Base-by-base conservation (phyloP, 345 rosid genomes). In the Cardamine occulta region DNA sequence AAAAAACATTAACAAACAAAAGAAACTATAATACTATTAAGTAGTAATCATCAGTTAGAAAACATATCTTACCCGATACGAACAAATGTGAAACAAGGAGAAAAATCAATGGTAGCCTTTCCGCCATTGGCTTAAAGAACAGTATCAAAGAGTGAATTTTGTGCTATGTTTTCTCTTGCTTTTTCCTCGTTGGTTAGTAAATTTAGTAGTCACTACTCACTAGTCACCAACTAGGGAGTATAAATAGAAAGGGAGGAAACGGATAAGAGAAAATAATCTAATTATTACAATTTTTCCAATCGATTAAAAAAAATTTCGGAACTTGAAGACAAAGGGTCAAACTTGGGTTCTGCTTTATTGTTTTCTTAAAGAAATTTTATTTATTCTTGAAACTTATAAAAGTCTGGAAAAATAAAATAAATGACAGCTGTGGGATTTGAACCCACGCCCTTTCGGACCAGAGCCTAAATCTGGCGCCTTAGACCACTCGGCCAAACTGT, bases 381-480 rank as follows among this genome's bases (percentile, higher is more conserved):
- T 39, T 40, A 40, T 42, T 40, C 15, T 4, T 44, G 26, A 55
- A 24, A 28, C 21, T 29, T 29, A 29, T 29, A 2, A 15, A 56
- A 29, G 7, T 29, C 6, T 57, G 39, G 0, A 21, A 21, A 52
- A 4, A 0, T 7, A n/a, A 44, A 31, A 65, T 3, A 12, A 1
- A 0, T 12, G 93, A 92, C 91, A 88, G 93, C 97, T 94, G 91
- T 89, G 97, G 93, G 93, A 90, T 90, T 95, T 95, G 97, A 95
- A 95, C 97, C 96, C 97, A 92, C 97, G 92, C 97, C 99, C 97
- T 94, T 88, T 82, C 97, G 93, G 96, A 89, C 97, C 97, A 90
- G 96, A 92, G 96, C 96, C 99, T 92, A 89, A 92, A 88, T 95
- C 93, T 89, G 96, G 95, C 97, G 97, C 95, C 96, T 94, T 90